Evolutionary conservation across 768 basidiomycete genomes (phyloP), one percentile per base, ranked within the genome.

Genomic region (Xerocomus brunneocitrinus): DNA sequence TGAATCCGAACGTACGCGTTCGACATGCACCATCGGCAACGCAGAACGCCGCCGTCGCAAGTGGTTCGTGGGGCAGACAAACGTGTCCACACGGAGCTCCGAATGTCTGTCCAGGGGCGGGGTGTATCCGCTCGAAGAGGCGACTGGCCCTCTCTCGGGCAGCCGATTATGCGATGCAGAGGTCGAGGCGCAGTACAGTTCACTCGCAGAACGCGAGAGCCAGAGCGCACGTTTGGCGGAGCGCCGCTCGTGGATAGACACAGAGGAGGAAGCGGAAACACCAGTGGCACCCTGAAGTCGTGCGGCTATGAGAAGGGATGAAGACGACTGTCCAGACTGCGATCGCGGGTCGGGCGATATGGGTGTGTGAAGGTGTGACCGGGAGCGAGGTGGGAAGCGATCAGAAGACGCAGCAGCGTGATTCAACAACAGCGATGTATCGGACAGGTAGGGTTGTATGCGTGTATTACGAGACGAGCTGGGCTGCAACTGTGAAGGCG

Each of bases 181-280:
- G 6, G 8, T 31, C 8, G 30, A 8, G 30, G 30, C 30, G 30
- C 30, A 31, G 8, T 31, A 31, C 8, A 66, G 50, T 44, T 69
- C 67, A 39, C 59, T 54, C 4, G 67, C 63, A 1, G 66, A 63
- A 16, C 58, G 66, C 22, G 63, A 63, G 36, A 56, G 46, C 55
- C 50, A 55, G 48, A 31, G 30, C 1, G 47, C 53, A 6, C n/a
- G 53, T 39, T 63, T 57, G 14, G 47, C 54, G 5, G 60, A 41
- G 8, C 54, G 61, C 36, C 30, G 30, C 30, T 50, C 56, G 39
- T n/a, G 50, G 1, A 48, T 30, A 14, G 52, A 40, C 12, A 32
- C 32, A 35, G 53, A 52, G 13, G 14, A 8, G 8, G 2, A 31
- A 6, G 30, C 30, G 8, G 30, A 31, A 31, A 31, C 30, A 5